phyloP scores from a whole-genome alignment of 495 filamentous ascomycete genomes.

The Trichocladium uniseriatum region DNA sequence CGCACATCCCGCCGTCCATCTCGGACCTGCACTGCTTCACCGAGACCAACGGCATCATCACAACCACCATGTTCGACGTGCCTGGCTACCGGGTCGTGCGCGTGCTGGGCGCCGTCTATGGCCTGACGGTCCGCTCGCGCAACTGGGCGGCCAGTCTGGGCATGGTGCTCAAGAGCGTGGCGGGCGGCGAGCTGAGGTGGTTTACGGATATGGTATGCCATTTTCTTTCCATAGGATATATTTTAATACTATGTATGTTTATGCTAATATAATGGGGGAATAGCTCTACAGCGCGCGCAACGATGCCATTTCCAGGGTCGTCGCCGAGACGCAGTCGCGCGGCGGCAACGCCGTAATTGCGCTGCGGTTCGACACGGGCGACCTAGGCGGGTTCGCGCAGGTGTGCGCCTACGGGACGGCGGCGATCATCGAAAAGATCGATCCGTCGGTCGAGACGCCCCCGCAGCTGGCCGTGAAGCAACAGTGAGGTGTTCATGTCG shows the following conservation, averaged over 20 bases:
- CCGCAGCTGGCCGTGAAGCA: constrained; percentile 11
- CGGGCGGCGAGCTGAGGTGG: constrained; percentile 48
- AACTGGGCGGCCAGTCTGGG: constrained; percentile 38
- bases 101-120: constrained; percentile 52
- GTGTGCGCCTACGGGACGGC: constrained; percentile 54
- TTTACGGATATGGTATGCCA: constrained; percentile 41
- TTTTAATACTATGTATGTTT: not conserved
- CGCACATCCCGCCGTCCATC: too few species aligned
- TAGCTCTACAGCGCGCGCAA: constrained; percentile 47
- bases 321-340: constrained; percentile 46
- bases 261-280: too few species aligned
- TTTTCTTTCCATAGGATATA: not conserved
- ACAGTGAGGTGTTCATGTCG: not conserved
- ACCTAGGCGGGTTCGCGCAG: constrained; percentile 44
- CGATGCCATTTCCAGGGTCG: constrained; percentile 44
- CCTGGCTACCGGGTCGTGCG: constrained; percentile 48
- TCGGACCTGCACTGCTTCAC: constrained; percentile 40
- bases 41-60: constrained; percentile 51
- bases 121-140: constrained; percentile 48
- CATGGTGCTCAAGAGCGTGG: constrained; percentile 42
- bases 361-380: constrained; percentile 46
- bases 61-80: constrained; percentile 44
- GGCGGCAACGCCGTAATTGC: constrained; percentile 54
- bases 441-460: constrained; percentile 11
- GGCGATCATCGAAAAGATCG: constrained; percentile 41